A percentile compares a stretch with the other conserved stretches of the same genome.
Conservation (phyloP, 148 eudicot genomes). For the Silene latifolia region DNA sequence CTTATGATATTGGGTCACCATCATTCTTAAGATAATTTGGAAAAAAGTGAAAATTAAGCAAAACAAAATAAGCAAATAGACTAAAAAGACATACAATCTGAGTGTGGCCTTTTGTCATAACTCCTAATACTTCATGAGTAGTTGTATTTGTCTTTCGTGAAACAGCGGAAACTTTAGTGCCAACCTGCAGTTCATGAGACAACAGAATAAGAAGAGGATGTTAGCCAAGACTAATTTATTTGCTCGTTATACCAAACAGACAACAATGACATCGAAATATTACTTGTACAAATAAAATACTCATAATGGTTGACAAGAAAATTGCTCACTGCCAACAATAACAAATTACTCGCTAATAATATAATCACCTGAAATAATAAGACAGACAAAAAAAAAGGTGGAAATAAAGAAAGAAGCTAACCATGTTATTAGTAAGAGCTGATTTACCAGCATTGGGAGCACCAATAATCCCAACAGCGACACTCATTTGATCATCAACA, state of each 20-base stretch:
- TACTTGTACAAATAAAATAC: neutral
- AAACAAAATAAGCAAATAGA: conserved; percentile 1
- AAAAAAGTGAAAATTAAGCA: neutral
- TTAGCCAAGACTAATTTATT: neutral
- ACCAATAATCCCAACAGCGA: conserved; percentile 86
- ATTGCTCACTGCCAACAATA: neutral
- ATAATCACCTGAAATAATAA: neutral
- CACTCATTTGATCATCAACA: conserved; percentile 75
- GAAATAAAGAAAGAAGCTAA: conserved; percentile 22
- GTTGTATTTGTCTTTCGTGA: conserved; percentile 94
- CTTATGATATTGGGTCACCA: too few species aligned
- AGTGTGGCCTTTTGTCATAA: conserved; percentile 79
- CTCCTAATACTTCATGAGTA: conserved; percentile 90
- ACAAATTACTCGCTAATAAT: neutral
- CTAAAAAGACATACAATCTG: conserved; percentile 62
- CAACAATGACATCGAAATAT: neutral
- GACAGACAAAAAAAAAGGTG: neutral
- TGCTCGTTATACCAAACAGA: neutral
- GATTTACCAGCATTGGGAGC: conserved; percentile 99
- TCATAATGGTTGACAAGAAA: neutral
- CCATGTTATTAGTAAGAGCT: conserved; percentile 85
- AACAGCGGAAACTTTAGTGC: conserved; percentile 92
- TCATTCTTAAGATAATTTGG: too few species aligned
- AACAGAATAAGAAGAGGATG: conserved; percentile 3
- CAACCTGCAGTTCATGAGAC: conserved; percentile 56